Base-by-base conservation (phyloP, 1,284 basidiomycete genomes). In the Lentinula novae-zelandiae region DNA sequence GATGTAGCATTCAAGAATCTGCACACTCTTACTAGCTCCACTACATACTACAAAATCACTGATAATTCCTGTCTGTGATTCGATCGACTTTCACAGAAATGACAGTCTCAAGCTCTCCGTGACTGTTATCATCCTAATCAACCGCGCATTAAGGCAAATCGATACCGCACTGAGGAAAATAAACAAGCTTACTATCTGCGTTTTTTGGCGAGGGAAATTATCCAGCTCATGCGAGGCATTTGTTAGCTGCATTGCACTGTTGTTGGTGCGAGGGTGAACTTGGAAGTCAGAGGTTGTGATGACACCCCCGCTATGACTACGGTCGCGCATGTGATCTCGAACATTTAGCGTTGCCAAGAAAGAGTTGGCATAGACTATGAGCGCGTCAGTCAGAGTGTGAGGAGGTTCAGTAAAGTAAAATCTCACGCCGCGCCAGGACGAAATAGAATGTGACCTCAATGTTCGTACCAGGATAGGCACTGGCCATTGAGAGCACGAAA, bases 341-440 rank as follows among this genome's bases (percentile, higher is more conserved):
- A 52, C 54, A 31, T 61, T 61, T 5, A 61, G 60, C 31, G 60
- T 61, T 6, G 48, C 60, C 34, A 61, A 38, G 36, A 61, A 38
- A 40, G 60, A 61, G 39, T 61, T 61, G 34, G 60, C 20, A 38
- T 61, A 61, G 5, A 61, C 60, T 61, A 22, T 8, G 39, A 20
- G 27, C 7, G 3, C 5, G n/a, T 17, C 17, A 51, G 34, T 39
- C 17, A 33, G 36, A 38, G 13, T 20, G 17, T 49, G 17, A 12
- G 8, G n/a, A 53, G 27, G 49, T 22, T 4, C 13, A 5, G 2
- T n/a, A 9, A 55, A 36, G 15, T 12, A 3, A 38, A 27, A 42
- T 10, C 46, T 33, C 52, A 61, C 60, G 49, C 52, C 55, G 53
- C 7, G 60, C 34, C n/a, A 61, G 38, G 5, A 52, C 31, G n/a